Evolutionary conservation across 1,284 basidiomycete genomes (phyloP).

Genomic region (Wolfiporia cocos): DNA sequence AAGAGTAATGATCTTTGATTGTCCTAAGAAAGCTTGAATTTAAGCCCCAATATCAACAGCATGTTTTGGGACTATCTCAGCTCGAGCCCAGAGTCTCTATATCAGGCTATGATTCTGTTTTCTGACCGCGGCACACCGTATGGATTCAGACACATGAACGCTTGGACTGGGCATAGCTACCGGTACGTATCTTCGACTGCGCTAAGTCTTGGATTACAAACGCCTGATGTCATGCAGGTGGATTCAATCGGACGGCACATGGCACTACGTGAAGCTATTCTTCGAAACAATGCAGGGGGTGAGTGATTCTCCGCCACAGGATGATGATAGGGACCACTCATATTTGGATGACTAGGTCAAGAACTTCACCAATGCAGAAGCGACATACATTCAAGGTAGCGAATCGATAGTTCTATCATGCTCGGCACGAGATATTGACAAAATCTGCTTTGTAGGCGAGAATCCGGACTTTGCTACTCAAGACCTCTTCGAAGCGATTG

Average conservation of each 20-base stretch:
- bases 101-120: slow-evolving; percentile 81
- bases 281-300: slow-evolving; percentile 20
- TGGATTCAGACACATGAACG: slow-evolving; percentile 77
- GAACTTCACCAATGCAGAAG: slow-evolving; percentile 49
- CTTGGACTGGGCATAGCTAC: slow-evolving; percentile 86
- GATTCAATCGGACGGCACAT: slow-evolving; percentile 77
- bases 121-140: slow-evolving; percentile 88
- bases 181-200: slow-evolving; percentile 13
- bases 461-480: slow-evolving; percentile 82
- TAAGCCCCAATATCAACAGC: slow-evolving; percentile 7
- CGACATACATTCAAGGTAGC: slow-evolving; percentile 54
- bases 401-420: not conserved
- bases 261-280: slow-evolving; percentile 81
- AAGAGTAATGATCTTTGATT: slow-evolving; percentile 19
- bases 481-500: slow-evolving; percentile 75
- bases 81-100: slow-evolving; percentile 87
- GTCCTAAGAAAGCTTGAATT: not conserved
- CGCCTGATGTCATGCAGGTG: slow-evolving; percentile 41
- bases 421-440: not conserved
- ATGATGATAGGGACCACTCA: not conserved
- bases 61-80: slow-evolving; percentile 68
- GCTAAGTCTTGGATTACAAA: not conserved
- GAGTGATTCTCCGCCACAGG: not conserved
- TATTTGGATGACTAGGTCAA: slow-evolving; percentile 4
- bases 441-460: slow-evolving; percentile 36